Evolutionary conservation across 2,329 filamentous ascomycete species (phyloP).

Genomic region (Aureobasidium pullulans): DNA sequence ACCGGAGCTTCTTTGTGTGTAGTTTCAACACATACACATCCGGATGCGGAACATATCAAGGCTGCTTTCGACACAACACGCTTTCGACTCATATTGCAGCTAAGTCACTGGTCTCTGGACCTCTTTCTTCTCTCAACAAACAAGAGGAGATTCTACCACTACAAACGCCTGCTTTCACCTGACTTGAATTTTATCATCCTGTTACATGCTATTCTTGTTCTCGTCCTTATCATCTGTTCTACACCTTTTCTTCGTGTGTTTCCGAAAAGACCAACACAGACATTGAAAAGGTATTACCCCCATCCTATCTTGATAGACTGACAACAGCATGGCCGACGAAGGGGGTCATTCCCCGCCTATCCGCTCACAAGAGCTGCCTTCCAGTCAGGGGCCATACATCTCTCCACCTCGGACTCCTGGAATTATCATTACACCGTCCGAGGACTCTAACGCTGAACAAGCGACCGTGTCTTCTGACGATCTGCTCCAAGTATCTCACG

Average conservation of each 20-base stretch:
- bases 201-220: not conserved
- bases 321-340: not conserved
- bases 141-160: not conserved
- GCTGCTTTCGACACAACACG: slow-evolving; percentile 2
- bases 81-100: not conserved
- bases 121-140: not conserved
- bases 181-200: not conserved
- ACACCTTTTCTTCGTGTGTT: not conserved
- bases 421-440: not conserved
- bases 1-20: not conserved
- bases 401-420: not conserved
- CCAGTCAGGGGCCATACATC: not conserved
- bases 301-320: not conserved
- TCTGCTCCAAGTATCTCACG: not conserved
- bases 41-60: not conserved
- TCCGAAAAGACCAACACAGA: not conserved
- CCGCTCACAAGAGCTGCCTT: not conserved
- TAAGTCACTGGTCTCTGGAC: not conserved
- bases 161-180: not conserved
- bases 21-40: slow-evolving; percentile 10
- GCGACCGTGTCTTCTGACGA: not conserved
- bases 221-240: not conserved
- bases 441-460: not conserved
- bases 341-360: not conserved
- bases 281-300: not conserved